Percentiles rank a stretch among this genome's conserved stretches.
These are phyloP conservation scores for Saccharomycopsis sp. DNA, from an alignment of 805 yeast genomes.

Conservation along the genomic window DNA sequence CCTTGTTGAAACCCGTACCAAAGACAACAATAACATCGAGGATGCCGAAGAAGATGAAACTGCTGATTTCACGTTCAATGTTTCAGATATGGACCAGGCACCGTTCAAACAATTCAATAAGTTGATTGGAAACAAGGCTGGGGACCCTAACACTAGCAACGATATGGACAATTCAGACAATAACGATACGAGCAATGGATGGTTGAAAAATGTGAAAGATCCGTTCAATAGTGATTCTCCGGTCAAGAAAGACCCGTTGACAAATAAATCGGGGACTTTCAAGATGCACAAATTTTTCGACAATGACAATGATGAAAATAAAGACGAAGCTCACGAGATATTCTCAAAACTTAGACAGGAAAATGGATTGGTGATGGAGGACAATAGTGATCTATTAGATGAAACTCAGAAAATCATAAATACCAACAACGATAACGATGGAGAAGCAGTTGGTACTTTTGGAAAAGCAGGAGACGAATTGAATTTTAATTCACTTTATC, in stretches of 20 bases:
- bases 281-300: constrained; percentile 10
- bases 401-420: constrained; percentile 23
- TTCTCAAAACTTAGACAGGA: constrained; percentile 10
- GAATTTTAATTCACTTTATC: constrained; percentile 23
- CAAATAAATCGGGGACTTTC: constrained; percentile 4
- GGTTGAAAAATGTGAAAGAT: constrained; percentile 29
- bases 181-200: constrained; percentile 18
- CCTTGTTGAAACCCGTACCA: constrained; percentile 33
- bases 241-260: constrained; percentile 23
- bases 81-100: constrained; percentile 22
- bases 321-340: constrained; percentile 15
- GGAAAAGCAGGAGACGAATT: constrained; percentile 22
- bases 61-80: neutral
- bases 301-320: constrained; percentile 17
- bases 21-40: constrained; percentile 38
- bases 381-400: constrained; percentile 12
- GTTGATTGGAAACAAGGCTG: neutral
- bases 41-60: constrained; percentile 40
- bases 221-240: constrained; percentile 31
- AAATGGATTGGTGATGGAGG: neutral
- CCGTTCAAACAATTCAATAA: constrained; percentile 22
- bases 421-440: constrained; percentile 6
- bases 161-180: neutral
- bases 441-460: constrained; percentile 22
- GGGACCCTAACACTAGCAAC: neutral